phyloP scores from a whole-genome alignment of 2,329 filamentous ascomycete species.

The Lachnellula occidentalis region DNA sequence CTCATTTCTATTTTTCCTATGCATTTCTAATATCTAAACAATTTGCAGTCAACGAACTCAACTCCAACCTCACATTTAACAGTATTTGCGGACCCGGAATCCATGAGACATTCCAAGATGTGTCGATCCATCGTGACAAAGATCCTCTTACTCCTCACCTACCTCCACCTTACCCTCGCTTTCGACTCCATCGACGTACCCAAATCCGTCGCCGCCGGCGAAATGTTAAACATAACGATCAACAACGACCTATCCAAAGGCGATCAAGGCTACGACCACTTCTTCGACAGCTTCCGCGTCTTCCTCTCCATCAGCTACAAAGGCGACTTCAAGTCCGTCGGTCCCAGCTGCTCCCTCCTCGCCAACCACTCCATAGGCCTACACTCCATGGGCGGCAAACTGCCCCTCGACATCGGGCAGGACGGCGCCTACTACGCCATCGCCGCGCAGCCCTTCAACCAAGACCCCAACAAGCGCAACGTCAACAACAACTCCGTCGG shows the following conservation, averaged over 20 bases:
- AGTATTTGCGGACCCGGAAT: no score
- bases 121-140: no score
- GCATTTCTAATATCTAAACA: no score
- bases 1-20: no score
- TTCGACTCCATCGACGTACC: no score
- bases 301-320: not conserved
- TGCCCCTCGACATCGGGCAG: not conserved
- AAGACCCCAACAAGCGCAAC: not conserved
- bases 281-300: not conserved
- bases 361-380: not conserved
- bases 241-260: not conserved
- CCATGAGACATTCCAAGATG: no score
- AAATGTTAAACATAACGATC: no score
- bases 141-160: no score
- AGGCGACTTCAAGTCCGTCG: not conserved
- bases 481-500: not conserved
- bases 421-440: not conserved
- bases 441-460: not conserved
- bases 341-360: not conserved
- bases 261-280: not conserved
- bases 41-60: no score
- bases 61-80: no score
- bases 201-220: no score
- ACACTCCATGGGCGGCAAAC: not conserved
- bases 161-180: no score